Percentiles rank a stretch among this genome's conserved stretches.
These are phyloP conservation scores for Boletellus deceptivus DNA, from an alignment of 1,284 basidiomycete species.

Conservation along the genomic window DNA sequence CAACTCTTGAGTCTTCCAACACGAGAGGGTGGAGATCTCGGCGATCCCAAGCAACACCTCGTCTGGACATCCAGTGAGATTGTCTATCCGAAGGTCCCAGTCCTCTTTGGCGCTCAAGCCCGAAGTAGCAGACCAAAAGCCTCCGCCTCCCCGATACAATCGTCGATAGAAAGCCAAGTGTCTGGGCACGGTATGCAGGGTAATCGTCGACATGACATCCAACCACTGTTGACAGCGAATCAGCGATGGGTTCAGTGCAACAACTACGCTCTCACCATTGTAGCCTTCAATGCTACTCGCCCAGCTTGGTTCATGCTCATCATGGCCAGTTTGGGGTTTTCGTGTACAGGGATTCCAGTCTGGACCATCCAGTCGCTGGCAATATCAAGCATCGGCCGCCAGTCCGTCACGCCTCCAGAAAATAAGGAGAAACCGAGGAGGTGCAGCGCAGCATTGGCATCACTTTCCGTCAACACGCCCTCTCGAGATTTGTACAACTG, in stretches of 20 bases:
- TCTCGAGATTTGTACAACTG: slow-evolving; percentile 33
- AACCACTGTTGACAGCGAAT: slow-evolving; percentile 53
- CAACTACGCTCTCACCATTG: slow-evolving; percentile 53
- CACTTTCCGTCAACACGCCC: slow-evolving; percentile 56
- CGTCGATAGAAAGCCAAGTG: slow-evolving; percentile 65
- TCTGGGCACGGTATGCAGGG: slow-evolving; percentile 58
- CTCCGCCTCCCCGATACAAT: slow-evolving; percentile 44
- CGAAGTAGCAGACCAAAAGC: slow-evolving; percentile 35
- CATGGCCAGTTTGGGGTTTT: slow-evolving; percentile 59
- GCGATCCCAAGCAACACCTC: slow-evolving; percentile 71
- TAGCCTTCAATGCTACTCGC: slow-evolving; percentile 63
- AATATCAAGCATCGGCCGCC: slow-evolving; percentile 62
- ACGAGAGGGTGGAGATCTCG: slow-evolving; percentile 68
- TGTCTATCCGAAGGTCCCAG: slow-evolving; percentile 55
- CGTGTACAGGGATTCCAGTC: slow-evolving; percentile 56
- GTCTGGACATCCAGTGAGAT: slow-evolving; percentile 71
- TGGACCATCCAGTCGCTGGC: slow-evolving; percentile 71
- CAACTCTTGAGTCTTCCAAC: slow-evolving; percentile 68
- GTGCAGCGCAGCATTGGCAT: slow-evolving; percentile 73
- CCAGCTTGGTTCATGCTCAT: slow-evolving; percentile 50
- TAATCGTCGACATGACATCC: slow-evolving; percentile 69
- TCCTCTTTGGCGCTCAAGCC: slow-evolving; percentile 30
- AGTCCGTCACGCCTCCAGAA: slow-evolving; percentile 61
- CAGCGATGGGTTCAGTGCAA: slow-evolving; percentile 2
- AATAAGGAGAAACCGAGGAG: slow-evolving; percentile 68